Evolutionary conservation across 768 basidiomycete species (phyloP).

Genomic region (Tylopilus intermedius): DNA sequence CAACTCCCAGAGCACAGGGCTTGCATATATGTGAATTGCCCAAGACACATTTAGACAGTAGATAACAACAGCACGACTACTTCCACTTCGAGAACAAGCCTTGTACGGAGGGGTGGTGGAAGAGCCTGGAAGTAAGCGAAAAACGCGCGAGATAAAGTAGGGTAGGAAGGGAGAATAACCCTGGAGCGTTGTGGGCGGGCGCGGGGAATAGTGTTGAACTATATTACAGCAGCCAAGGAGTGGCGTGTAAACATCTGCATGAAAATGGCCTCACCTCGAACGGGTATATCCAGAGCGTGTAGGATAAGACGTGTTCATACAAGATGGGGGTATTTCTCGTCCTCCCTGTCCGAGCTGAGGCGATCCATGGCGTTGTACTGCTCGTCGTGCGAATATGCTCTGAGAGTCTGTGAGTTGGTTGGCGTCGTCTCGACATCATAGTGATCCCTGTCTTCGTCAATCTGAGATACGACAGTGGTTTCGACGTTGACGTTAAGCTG

Average conservation of each 20-base stretch:
- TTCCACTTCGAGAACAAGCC: neutral
- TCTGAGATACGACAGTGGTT: constrained; percentile 30
- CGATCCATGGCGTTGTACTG: neutral
- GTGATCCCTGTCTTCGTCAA: constrained; percentile 24
- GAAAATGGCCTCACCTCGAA: neutral
- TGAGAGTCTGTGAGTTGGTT: neutral
- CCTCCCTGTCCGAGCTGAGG: neutral
- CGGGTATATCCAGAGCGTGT: constrained; percentile 7
- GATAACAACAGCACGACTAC: neutral
- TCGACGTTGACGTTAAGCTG: constrained; percentile 32
- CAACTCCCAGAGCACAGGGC: no score
- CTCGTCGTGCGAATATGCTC: neutral
- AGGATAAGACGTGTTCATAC: neutral
- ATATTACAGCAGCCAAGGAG: constrained; percentile 10
- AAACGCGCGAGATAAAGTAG: neutral
- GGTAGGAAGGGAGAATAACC: neutral
- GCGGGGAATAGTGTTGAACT: neutral
- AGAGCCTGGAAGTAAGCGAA: neutral
- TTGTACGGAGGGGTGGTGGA: neutral
- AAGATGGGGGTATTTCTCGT: neutral
- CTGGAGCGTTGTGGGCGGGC: neutral
- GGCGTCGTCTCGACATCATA: constrained; percentile 21
- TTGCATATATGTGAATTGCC: neutral
- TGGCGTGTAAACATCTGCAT: neutral
- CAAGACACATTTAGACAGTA: constrained; percentile 3